These are phyloP conservation scores for Penicillium ochrochloron DNA, from an alignment of 495 filamentous ascomycete genomes.

Conservation along the genomic window DNA sequence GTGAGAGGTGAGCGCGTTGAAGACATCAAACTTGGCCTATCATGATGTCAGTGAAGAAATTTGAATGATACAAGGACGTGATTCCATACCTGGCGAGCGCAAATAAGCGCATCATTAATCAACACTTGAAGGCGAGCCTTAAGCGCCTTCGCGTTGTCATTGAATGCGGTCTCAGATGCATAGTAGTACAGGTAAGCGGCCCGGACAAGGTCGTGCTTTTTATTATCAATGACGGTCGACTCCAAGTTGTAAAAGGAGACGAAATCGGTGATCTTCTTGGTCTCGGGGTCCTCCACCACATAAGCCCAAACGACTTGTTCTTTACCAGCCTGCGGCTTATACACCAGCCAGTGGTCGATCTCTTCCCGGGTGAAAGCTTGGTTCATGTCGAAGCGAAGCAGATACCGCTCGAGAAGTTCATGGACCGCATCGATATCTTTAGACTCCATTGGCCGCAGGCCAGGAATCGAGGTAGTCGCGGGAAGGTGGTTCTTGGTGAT, in stretches of 20 bases:
- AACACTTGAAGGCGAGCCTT: conserved; percentile 74
- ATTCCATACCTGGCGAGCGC: conserved; percentile 71
- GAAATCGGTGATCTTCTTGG: conserved; percentile 89
- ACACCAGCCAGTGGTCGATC: conserved; percentile 84
- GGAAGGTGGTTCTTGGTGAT: conserved; percentile 80
- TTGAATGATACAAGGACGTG: background rate
- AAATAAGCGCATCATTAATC: conserved; percentile 82
- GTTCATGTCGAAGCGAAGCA: conserved; percentile 79
- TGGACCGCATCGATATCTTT: conserved; percentile 81
- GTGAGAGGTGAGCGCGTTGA: conserved; percentile 90
- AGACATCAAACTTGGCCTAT: conserved; percentile 85
- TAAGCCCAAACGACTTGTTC: conserved; percentile 92
- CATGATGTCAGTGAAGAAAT: conserved; percentile 16
- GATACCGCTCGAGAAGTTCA: conserved; percentile 75
- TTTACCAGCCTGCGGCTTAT: conserved; percentile 57
- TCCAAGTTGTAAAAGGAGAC: conserved; percentile 96
- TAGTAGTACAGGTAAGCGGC: conserved; percentile 98
- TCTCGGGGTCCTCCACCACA: conserved; percentile 78
- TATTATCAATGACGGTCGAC: conserved; percentile 81
- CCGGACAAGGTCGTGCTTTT: conserved; percentile 74
- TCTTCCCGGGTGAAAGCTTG: conserved; percentile 80
- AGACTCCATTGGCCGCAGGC: conserved; percentile 78
- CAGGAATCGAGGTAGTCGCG: conserved; percentile 66
- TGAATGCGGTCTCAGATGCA: conserved; percentile 80
- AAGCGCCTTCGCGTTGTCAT: conserved; percentile 58